Conservation (phyloP, 2,329 filamentous ascomycete species). For the Phaeomoniella chlamydospora region DNA sequence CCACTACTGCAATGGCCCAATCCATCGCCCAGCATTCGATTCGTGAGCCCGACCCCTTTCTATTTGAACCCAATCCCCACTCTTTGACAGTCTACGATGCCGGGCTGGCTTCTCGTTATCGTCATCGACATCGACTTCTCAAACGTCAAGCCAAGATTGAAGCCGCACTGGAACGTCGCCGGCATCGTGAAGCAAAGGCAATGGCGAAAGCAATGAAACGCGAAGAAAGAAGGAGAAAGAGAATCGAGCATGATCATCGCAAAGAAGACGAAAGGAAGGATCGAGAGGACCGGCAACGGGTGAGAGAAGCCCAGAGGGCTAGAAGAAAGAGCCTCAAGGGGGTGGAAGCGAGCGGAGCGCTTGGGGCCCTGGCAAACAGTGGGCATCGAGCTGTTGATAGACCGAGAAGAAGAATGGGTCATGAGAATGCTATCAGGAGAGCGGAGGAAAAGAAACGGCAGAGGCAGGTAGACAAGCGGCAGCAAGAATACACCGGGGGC, state of each 20-base stretch:
- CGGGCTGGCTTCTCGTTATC: neutral
- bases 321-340: too few relatives aligned
- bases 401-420: too few relatives aligned
- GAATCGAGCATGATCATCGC: neutral
- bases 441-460: too few relatives aligned
- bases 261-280: neutral
- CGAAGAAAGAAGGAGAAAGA: neutral
- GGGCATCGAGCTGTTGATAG: too few relatives aligned
- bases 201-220: constrained; percentile 1
- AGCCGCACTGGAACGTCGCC: too few relatives aligned
- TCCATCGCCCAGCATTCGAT: neutral
- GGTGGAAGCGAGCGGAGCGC: too few relatives aligned
- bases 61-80: neutral
- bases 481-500: neutral
- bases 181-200: constrained; percentile 1
- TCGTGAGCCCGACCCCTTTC: neutral
- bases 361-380: too few relatives aligned
- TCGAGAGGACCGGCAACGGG: neutral
- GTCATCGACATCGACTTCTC: neutral
- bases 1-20: neutral
- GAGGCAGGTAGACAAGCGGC: neutral
- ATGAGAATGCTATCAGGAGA: too few relatives aligned
- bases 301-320: neutral
- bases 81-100: neutral
- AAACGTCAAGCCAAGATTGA: constrained; percentile 1